Percentiles rank a stretch among this genome's conserved stretches.
Evolutionary conservation across 306 rosid genomes (phyloP).

Genomic region (Inga laurina): DNA sequence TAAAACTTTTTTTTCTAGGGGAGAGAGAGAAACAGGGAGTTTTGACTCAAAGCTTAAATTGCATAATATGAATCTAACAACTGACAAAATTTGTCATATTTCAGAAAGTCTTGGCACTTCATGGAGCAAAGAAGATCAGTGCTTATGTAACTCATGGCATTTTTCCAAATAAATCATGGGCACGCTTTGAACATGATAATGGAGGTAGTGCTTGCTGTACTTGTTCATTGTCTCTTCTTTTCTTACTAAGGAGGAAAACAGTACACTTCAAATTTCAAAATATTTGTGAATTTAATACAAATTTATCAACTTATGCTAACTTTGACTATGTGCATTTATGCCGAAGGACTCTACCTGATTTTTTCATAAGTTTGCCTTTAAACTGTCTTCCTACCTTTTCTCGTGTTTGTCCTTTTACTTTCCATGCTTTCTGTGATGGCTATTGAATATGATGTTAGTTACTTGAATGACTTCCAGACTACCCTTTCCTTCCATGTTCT

Average conservation of each 20-base stretch:
- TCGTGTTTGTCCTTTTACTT: not conserved
- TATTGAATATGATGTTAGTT: conserved; percentile 2
- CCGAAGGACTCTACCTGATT: conserved; percentile 3
- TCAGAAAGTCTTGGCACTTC: conserved; percentile 87
- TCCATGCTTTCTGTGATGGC: not conserved
- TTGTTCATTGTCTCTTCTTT: conserved; percentile 12
- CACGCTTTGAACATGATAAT: conserved; percentile 70
- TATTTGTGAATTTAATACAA: conserved; percentile 6
- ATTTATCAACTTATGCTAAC: conserved; percentile 7
- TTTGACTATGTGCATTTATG: not conserved
- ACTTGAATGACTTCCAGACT: not conserved
- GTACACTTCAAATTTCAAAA: conserved; percentile 9
- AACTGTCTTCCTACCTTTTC: not conserved
- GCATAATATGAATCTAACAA: conserved; percentile 13
- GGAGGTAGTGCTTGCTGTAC: conserved; percentile 61
- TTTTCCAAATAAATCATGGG: conserved; percentile 93
- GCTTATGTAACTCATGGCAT: conserved; percentile 98
- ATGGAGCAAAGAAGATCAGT: conserved; percentile 90
- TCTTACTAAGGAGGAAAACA: conserved; percentile 9
- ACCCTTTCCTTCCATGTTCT: not conserved
- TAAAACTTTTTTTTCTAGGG: not conserved
- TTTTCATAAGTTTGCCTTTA: conserved; percentile 20
- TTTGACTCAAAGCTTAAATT: not conserved
- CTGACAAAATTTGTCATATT: conserved; percentile 32
- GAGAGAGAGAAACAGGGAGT: not conserved